Base-by-base conservation (phyloP, 1,139 yeast species). In the Suhomyces bribrorum region DNA sequence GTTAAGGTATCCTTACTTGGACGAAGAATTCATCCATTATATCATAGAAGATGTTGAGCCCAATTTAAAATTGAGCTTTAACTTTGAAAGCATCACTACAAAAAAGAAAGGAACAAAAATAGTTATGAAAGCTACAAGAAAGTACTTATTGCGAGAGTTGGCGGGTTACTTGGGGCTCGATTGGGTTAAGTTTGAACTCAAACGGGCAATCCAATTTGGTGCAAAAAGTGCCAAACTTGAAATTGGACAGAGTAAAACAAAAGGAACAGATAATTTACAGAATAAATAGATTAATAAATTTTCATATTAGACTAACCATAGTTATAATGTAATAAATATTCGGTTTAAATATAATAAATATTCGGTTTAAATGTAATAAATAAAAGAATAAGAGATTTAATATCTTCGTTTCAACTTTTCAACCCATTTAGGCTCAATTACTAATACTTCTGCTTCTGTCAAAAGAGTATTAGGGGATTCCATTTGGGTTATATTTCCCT, bases 141-240 rank as follows among this genome's bases (percentile, higher is more conserved):
- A 92, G 56, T 67, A 66, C 44, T 61, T 85, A 1, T 62, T 92
- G 29, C 61, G 99, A 36, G 62, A 68, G 34, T 54, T 87, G 14
- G 97, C 97, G 0, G 50, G 45, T 3, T 24, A 33, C 1, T 54
- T 82, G 38, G 79, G 77, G 0, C 59, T 90, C 29, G 58, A 49
- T 0, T 75, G 74, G 60, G 94, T 88, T 0, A 66, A 81, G 15
- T 64, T 68, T 24, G 97, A 92, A 54, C 79, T 84, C n/a, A 92
- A 92, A 56, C 69, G 98, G 34, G 99, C 99, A 0, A 89, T 92
- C 44, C 98, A 92, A 56, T 92, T 92, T 62, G 99, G 99, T 0
- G 86, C 97, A 0, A 81, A 86, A 49, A 85, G 96, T 55, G 98
- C 99, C 2, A 92, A 92, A 58, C 79, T 92, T 82, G 92, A 86